These are phyloP conservation scores for Litchi chinensis DNA, from an alignment of 345 rosid genomes.

Conservation along the genomic window DNA sequence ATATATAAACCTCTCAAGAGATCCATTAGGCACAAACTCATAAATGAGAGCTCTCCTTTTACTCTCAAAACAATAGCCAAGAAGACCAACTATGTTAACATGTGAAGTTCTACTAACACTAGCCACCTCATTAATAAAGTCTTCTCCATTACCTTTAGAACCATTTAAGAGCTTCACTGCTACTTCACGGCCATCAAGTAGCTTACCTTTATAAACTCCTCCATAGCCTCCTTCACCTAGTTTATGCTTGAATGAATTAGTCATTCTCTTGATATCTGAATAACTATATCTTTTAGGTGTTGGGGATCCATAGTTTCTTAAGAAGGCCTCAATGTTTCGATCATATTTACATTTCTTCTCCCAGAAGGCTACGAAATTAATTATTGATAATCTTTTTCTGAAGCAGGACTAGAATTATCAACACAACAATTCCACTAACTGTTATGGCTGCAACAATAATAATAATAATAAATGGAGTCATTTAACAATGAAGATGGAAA, in stretches of 20 bases:
- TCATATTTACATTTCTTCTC: not conserved
- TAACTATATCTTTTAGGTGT: constrained; percentile 1
- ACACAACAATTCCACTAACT: not conserved
- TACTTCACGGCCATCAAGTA: not conserved
- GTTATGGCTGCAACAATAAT: not conserved
- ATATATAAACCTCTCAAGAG: not conserved
- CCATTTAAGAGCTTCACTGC: not conserved
- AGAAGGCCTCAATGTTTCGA: not conserved
- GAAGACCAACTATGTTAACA: not conserved
- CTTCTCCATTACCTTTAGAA: not conserved
- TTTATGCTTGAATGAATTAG: not conserved
- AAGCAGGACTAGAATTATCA: not conserved
- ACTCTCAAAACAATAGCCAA: not conserved
- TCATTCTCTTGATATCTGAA: constrained; percentile 3
- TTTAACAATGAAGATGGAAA: not conserved
- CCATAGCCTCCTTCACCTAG: not conserved
- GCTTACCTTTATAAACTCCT: constrained; percentile 1
- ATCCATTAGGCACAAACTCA: not conserved
- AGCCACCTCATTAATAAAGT: not conserved
- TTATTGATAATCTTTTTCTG: not conserved
- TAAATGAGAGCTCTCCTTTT: not conserved
- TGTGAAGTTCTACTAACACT: not conserved
- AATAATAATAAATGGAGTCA: not conserved
- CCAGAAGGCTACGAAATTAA: not conserved
- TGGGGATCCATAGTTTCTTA: not conserved